These are phyloP conservation scores for Zopfia rhizophila DNA, from an alignment of 2,329 filamentous ascomycete species.

Conservation along the genomic window DNA sequence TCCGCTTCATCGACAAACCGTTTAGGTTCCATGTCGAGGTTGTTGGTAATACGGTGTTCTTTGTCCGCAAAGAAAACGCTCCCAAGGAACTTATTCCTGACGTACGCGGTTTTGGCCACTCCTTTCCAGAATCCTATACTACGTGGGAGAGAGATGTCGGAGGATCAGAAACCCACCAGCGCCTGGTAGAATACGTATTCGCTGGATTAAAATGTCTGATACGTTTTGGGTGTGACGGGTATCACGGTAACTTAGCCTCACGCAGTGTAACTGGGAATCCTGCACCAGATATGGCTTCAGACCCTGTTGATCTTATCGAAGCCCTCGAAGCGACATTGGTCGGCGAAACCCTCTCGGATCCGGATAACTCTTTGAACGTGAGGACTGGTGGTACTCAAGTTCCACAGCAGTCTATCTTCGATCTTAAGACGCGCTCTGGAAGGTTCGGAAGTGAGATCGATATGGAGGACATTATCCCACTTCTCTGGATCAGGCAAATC, in stretches of 20 bases:
- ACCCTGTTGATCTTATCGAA: slow-evolving; percentile 22
- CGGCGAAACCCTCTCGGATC: neutral
- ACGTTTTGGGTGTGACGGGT: slow-evolving; percentile 70
- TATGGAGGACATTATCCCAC: slow-evolving; percentile 55
- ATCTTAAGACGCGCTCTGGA: slow-evolving; percentile 62
- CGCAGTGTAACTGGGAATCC: neutral
- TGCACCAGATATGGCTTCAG: neutral
- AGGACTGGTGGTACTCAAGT: slow-evolving; percentile 36
- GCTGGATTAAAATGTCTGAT: slow-evolving; percentile 63
- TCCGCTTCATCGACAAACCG: slow-evolving; percentile 54
- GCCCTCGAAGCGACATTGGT: slow-evolving; percentile 24
- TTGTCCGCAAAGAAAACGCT: slow-evolving; percentile 70
- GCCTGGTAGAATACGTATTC: slow-evolving; percentile 69
- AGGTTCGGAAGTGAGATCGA: slow-evolving; percentile 43
- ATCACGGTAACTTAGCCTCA: slow-evolving; percentile 42
- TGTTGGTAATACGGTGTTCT: slow-evolving; percentile 68
- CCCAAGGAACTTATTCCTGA: slow-evolving; percentile 66
- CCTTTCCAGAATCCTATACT: slow-evolving; percentile 74
- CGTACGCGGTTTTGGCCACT: slow-evolving; percentile 71
- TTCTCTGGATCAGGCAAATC: slow-evolving; percentile 63
- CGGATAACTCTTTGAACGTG: slow-evolving; percentile 24
- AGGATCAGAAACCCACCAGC: slow-evolving; percentile 70
- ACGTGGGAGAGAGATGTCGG: slow-evolving; percentile 67
- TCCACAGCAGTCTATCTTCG: slow-evolving; percentile 60
- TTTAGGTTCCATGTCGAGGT: slow-evolving; percentile 70